Evolutionary conservation across 805 yeast species (phyloP).

Genomic region (Hagleromyces aurorensis): DNA sequence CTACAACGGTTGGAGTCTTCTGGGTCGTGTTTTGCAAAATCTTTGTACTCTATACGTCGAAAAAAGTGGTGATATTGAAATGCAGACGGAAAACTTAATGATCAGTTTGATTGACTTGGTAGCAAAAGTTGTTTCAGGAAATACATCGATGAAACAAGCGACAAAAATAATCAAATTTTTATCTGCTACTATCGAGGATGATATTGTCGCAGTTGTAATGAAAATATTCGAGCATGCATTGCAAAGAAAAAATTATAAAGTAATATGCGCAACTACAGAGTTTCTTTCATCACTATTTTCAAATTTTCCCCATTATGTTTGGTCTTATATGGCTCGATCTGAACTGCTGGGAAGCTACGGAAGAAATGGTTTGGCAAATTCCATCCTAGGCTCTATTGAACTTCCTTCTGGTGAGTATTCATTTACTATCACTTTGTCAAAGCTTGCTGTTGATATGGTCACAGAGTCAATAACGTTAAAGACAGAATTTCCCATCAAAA

Average conservation of each 20-base stretch:
- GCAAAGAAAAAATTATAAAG: constrained; percentile 42
- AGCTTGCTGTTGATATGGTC: constrained; percentile 46
- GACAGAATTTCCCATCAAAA: constrained; percentile 32
- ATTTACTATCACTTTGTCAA: constrained; percentile 55
- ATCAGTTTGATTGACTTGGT: constrained; percentile 45
- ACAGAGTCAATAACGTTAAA: constrained; percentile 39
- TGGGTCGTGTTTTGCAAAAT: constrained; percentile 73
- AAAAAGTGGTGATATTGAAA: constrained; percentile 28
- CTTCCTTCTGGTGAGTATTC: constrained; percentile 57
- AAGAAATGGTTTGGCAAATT: constrained; percentile 55
- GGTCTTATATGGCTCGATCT: constrained; percentile 71
- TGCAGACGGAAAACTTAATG: constrained; percentile 34
- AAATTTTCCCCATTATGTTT: constrained; percentile 56
- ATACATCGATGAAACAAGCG: constrained; percentile 34
- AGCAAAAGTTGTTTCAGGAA: constrained; percentile 37
- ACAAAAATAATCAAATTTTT: constrained; percentile 30
- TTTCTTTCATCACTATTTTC: constrained; percentile 43
- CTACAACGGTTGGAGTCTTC: constrained; percentile 80
- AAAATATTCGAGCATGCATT: constrained; percentile 62
- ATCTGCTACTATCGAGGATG: constrained; percentile 44
- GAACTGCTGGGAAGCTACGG: constrained; percentile 53
- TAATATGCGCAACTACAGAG: constrained; percentile 39
- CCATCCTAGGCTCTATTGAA: constrained; percentile 65
- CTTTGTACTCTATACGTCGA: constrained; percentile 28
- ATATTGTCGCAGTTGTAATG: constrained; percentile 53